Evolutionary conservation across 352 stramenopile species (phyloP), one percentile per base, ranked within the genome.

Genomic region (Blastocystis sp.): DNA sequence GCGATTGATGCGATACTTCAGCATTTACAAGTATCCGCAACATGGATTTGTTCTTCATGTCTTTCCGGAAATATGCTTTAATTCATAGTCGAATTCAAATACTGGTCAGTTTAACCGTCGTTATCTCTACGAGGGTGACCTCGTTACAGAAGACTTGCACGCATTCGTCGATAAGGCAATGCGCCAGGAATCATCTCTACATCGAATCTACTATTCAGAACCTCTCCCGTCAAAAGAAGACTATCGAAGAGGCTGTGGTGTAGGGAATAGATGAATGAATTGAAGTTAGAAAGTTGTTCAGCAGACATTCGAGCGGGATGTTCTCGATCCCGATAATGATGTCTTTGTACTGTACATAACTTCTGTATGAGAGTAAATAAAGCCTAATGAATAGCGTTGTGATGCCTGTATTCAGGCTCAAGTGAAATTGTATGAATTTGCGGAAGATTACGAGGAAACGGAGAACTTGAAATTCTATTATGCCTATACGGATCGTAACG

Each of bases 281-380:
- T 35, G 19, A 48, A 27, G 3, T 37, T 66, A 84, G 73, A 84
- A 84, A 44, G 53, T 60, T n/a, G 73, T 84, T 33, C 73, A 84
- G 51, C 73, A 48, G 73, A 84, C 73, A 33, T 84, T 58, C 22
- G 73, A 84, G n/a, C n/a, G 33, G 17, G n/a, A 68, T 40, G 73
- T 84, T 54, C 30, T 84, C 48, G 27, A 84, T 44, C 73, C 73
- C 15, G 33, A 58, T 4, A 44, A 33, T 19, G 73, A 84, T 56
- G 73, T 84, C 33, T 42, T 84, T 54, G 73, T 84, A 19, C 48
- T 84, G 53, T 84, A 84, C 22, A 57, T 69, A 51, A 60, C 30
- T 22, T 53, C 51, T 7, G 73, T 84, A 68, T 3, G 48, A 11
- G 51, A 3, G 9, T 5, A 24, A 2, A 4, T 33, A 4, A 22